Evolutionary conservation across 129 eudicot genomes (phyloP).

Genomic region (Gnaphalium uliginosum): DNA sequence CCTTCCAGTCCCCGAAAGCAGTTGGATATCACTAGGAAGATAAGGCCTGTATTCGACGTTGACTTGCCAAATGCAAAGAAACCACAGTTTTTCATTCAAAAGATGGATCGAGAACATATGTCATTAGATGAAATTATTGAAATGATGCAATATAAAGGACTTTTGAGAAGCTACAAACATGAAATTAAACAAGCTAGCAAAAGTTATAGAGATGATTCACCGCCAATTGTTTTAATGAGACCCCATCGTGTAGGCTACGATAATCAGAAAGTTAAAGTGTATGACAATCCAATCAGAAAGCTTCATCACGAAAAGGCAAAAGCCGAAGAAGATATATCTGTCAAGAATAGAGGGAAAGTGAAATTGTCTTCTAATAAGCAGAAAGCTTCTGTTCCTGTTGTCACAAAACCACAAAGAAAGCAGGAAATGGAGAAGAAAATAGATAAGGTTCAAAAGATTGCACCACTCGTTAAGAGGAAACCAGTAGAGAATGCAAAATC

Average conservation of each 20-base stretch:
- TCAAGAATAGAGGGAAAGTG: conserved; percentile 34
- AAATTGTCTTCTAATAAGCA: conserved; percentile 35
- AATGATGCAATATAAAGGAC: conserved; percentile 55
- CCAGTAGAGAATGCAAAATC: conserved; percentile 44
- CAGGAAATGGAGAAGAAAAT: conserved; percentile 48
- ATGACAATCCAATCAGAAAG: conserved; percentile 37
- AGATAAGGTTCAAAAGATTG: conserved; percentile 45
- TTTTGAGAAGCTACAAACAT: conserved; percentile 35
- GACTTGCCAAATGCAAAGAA: conserved; percentile 56
- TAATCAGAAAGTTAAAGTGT: conserved; percentile 25
- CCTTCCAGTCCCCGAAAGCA: conserved; percentile 30
- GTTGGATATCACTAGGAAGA: conserved; percentile 33
- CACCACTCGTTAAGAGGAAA: conserved; percentile 38
- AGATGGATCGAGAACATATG: conserved; percentile 43
- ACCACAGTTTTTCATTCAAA: conserved; percentile 36
- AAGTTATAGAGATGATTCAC: conserved; percentile 34
- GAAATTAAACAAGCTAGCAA: conserved; percentile 27
- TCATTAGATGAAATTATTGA: conserved; percentile 52
- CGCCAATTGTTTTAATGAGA: conserved; percentile 73
- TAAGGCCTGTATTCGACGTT: conserved; percentile 47
- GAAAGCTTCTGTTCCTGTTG: conserved; percentile 40
- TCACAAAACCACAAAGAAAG: conserved; percentile 42
- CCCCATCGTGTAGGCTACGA: conserved; percentile 45
- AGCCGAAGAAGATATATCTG: conserved; percentile 32
- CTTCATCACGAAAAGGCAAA: conserved; percentile 41